phyloP scores from a whole-genome alignment of 2,329 filamentous ascomycete genomes.

The Cladosporium cucumerinum region DNA sequence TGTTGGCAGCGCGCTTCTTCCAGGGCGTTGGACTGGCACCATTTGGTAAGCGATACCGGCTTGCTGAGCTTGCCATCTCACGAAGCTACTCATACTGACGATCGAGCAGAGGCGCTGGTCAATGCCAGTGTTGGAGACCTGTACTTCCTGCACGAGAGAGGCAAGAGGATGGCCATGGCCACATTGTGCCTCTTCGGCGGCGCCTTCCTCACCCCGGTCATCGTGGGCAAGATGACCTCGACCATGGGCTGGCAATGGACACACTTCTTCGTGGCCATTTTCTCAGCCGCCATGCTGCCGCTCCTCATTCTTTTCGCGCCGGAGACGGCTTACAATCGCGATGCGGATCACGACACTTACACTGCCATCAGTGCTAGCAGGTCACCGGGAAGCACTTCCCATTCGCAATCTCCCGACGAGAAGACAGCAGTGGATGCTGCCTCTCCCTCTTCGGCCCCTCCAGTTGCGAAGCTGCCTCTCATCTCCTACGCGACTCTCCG shows the following conservation, averaged over 20 bases:
- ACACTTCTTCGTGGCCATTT: conserved; percentile 86
- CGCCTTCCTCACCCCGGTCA: conserved; percentile 77
- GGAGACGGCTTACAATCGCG: conserved; percentile 74
- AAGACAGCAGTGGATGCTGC: background rate
- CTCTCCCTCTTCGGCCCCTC: background rate
- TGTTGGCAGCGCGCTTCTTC: conserved; percentile 75
- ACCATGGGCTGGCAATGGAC: conserved; percentile 79
- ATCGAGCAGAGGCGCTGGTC: conserved; percentile 66
- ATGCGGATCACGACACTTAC: conserved; percentile 60
- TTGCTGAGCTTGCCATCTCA: background rate
- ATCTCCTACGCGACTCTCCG: conserved; percentile 24
- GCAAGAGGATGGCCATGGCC: conserved; percentile 79
- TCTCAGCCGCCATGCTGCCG: conserved; percentile 67
- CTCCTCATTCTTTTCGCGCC: conserved; percentile 75
- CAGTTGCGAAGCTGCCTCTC: conserved; percentile 17
- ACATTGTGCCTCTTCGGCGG: conserved; percentile 70
- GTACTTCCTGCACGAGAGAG: conserved; percentile 80
- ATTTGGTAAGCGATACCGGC: conserved; percentile 45
- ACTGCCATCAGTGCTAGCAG: background rate
- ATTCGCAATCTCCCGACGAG: background rate
- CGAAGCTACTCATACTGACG: background rate
- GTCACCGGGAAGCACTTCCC: background rate
- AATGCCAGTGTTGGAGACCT: conserved; percentile 87
- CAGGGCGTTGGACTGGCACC: conserved; percentile 85
- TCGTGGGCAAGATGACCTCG: conserved; percentile 80